phyloP scores from a whole-genome alignment of 208 protist species.

The Wallacemonas sp. region DNA sequence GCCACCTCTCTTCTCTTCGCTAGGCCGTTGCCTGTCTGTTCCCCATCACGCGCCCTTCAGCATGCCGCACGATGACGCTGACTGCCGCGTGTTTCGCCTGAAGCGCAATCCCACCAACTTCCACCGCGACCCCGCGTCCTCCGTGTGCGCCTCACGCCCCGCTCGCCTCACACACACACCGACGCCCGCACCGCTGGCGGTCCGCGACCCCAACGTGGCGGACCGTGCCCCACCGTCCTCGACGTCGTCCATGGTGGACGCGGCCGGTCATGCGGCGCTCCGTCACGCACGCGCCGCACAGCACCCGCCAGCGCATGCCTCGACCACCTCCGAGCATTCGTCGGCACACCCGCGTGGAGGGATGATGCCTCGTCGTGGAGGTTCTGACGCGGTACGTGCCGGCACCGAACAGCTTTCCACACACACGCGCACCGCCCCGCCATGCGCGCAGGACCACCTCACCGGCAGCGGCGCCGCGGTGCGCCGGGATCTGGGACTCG shows the following conservation, averaged over 20 bases:
- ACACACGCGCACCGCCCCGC: background rate
- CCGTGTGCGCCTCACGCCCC: background rate
- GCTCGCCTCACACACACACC: background rate
- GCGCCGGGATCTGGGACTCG: constrained; percentile 4
- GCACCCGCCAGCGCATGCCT: too few relatives aligned
- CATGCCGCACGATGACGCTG: background rate
- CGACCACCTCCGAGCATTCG: too few relatives aligned
- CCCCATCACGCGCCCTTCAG: too few relatives aligned
- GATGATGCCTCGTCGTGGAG: too few relatives aligned
- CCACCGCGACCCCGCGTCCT: constrained; percentile 4
- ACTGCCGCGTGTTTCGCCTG: constrained; percentile 23
- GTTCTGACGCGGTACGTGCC: too few relatives aligned
- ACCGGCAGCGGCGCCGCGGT: constrained; percentile 24
- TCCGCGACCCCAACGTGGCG: background rate
- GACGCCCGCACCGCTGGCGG: background rate
- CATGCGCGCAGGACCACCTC: constrained; percentile 20
- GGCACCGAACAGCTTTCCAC: background rate
- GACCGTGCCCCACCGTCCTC: background rate
- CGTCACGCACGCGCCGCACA: constrained; percentile 10
- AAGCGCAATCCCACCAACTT: constrained; percentile 23
- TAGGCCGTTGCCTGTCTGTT: too few relatives aligned
- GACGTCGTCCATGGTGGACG: background rate
- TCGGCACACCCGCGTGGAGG: too few relatives aligned
- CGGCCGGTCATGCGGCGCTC: constrained; percentile 13
- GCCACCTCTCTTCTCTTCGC: too few relatives aligned